Base-by-base conservation (phyloP, 371 early-diverging fungal species). In the Lichtheimia corymbifera region DNA sequence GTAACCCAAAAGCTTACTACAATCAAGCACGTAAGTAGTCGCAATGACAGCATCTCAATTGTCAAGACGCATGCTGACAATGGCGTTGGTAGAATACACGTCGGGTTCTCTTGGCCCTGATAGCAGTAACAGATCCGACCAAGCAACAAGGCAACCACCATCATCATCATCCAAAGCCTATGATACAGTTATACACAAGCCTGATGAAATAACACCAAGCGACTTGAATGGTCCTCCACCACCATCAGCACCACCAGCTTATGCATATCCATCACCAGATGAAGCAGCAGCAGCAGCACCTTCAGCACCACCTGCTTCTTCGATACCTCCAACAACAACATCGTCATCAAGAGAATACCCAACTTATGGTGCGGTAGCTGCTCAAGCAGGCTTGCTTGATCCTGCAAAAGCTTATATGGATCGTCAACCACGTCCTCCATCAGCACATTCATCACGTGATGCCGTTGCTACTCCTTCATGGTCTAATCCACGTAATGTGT, bases 1-100 rank as follows among this genome's bases (percentile, higher is more conserved):
- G 30, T 22, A 65, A 57, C 53, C 57, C 66, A 35, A 65, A 65
- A 45, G 52, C 66, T 7, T 65, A 65, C 18, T 65, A 65, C 28
- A 65, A 65, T 50, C 55, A 65, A 55, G 52, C 66, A 60, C 57
- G 66, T 57, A 50, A 18, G 11, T 47, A 18, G 7, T 4, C 12
- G 11, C n/a, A 35, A 9, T n/a, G 42, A 6, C 12, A 3, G 18
- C 35, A n/a, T 40, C 20, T 45, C 40, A 35, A 35, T 35, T 5
- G 4, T 11, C 22, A 22, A 35, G 9, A 2, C 6, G 6, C 35
- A 9, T 35, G 35, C 9, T 35, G 9, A 35, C 35, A 35, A 11
- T 6, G 6, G 2, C 35, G 11, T 11, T 35, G 35, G 11, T 35
- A 35, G 35, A 35, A 9, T 35, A 35, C 20, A 17, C 15, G 54